Base-by-base conservation (phyloP, 2,329 filamentous ascomycete genomes). In the Aspergillus hortae region DNA sequence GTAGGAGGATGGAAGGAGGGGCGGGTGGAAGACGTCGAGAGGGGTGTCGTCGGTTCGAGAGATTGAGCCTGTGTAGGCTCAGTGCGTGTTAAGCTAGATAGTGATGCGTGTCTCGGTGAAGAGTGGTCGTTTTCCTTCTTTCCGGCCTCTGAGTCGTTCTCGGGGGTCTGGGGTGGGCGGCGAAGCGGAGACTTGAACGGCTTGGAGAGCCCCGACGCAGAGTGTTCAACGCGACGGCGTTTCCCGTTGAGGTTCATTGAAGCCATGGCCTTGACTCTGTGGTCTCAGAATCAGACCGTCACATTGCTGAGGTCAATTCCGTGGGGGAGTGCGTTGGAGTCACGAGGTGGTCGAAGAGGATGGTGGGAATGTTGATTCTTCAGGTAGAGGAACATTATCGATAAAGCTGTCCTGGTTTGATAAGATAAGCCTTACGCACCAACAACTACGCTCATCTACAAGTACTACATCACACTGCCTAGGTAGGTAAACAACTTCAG, bases 181-280 rank as follows among this genome's bases (percentile, higher is more conserved):
- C 79, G 81, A 55, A 87, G 79, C 12, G 86, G 87, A 43, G 87
- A 89, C 58, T 86, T 85, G 73, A 90, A 90, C 0, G 87, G 87
- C 64, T 85, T 87, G 56, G 80, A 79, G 44, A 89, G 79, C 6
- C 80, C 80, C n/a, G 75, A 77, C 19, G 78, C 71, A 36, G 81
- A 78, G 42, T 79, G 73, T 52, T 85, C 78, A 56, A 87, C 73
- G 57, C 84, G 82, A 54, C 86, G 84, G 46, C 84, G 81, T 73
- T 89, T 89, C 52, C 76, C 75, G 51, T 78, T 71, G 49, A 55
- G 55, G 6, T 49, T 54, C 12, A 53, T 19, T 23, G 57, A 54
- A 32, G 55, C 45, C 62, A 65, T 65, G 41, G 15, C 44, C 15
- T 12, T 17, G 6, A 4, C 23, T 15, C n/a, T n/a, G 21, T 12